Base-by-base conservation (phyloP, 2,329 filamentous ascomycete genomes). In the Fonsecaea pugnacius region DNA sequence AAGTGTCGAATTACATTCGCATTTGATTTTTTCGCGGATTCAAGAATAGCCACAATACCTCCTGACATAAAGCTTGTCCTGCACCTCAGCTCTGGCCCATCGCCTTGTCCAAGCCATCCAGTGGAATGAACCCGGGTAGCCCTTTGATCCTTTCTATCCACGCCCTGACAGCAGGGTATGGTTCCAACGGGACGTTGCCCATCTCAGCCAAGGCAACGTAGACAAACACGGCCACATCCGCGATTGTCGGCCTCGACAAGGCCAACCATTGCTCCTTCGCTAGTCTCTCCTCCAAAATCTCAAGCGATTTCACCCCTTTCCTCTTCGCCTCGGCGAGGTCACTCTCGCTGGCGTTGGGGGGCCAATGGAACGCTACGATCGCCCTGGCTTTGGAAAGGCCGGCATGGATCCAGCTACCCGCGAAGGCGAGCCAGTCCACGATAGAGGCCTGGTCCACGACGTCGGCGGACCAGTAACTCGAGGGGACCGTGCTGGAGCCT, bases 281-380 rank as follows among this genome's bases (percentile, higher is more conserved):
- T 5, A 71, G 57, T 62, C 61, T 58, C 62, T 56, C 48, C 65
- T 64, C 56, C 60, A 66, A 30, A 64, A 32, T 84, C 83, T 61
- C 81, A 82, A 69, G 84, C 84, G 68, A 87, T 80, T 67, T 84
- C 79, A 76, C 82, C 85, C 87, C 87, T 89, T 67, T 86, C 87
- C 71, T 86, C 88, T 72, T 67, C 65, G 69, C 53, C 53, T 61
- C 72, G 60, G 38, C 63, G 65, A 66, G 16, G 3, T 40, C n/a
- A 1, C 55, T 59, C 48, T 65, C 69, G 3, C 66, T 63, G 18
- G 65, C 60, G 48, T 69, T 66, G 38, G 63, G 62, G 24, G 68
- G 64, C 5, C 68, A 65, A 27, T 64, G 62, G 62, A 67, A 70
- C 14, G 64, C 63, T 57, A 70, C 61, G 33, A 70, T 69, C 58